Conservation (phyloP, 106 monocot genomes). For the Posidonia australis region DNA sequence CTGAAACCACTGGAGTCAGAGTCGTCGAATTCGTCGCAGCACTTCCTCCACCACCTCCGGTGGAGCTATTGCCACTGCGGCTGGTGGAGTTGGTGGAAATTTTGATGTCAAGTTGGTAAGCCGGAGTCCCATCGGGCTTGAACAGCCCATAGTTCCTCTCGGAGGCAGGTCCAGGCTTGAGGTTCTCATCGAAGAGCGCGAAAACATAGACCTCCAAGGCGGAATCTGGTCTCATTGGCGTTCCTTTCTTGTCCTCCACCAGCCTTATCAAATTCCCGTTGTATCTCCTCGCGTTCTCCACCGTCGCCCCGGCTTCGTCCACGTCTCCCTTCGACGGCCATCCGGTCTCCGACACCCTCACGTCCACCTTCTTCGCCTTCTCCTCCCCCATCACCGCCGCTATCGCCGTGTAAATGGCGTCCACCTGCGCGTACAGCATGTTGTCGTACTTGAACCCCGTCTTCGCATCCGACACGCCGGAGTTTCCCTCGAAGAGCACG, state of each 20-base stretch:
- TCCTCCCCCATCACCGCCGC: slow-evolving; percentile 9
- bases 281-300: slow-evolving; percentile 23
- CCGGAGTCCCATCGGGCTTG: slow-evolving; percentile 21
- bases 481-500: slow-evolving; percentile 14
- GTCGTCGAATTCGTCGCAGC: too few species aligned
- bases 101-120: slow-evolving; percentile 4
- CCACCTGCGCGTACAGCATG: slow-evolving; percentile 27
- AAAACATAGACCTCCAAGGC: slow-evolving; percentile 20
- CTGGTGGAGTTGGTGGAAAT: background rate
- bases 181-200: slow-evolving; percentile 27
- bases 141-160: slow-evolving; percentile 31
- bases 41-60: background rate
- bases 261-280: slow-evolving; percentile 16
- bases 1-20: background rate
- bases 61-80: background rate
- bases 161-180: slow-evolving; percentile 20
- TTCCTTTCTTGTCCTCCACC: slow-evolving; percentile 9
- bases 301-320: slow-evolving; percentile 20
- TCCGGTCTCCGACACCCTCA: slow-evolving; percentile 28
- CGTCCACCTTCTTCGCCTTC: slow-evolving; percentile 13
- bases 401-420: slow-evolving; percentile 19
- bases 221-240: slow-evolving; percentile 15
- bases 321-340: slow-evolving; percentile 26
- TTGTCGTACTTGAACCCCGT: slow-evolving; percentile 16
- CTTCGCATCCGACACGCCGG: slow-evolving; percentile 6